A percentile compares a stretch with the other conserved stretches of the same genome.
Evolutionary conservation across 176 grass and related monocot species (phyloP).

Genomic region (Coix lacrymajobi): DNA sequence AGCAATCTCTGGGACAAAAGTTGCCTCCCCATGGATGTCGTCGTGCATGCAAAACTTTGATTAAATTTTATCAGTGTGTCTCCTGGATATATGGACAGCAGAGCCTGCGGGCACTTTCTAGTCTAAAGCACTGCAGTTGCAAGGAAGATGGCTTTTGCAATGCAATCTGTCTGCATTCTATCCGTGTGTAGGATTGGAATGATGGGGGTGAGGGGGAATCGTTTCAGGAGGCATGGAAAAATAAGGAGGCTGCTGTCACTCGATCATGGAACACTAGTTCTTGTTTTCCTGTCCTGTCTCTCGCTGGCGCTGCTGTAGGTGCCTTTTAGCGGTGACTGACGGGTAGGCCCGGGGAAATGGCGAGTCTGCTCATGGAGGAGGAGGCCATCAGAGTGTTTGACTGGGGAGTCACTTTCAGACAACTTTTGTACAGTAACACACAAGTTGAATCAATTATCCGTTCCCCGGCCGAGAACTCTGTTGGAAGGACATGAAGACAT

Average conservation of each 20-base stretch:
- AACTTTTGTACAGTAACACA: slow-evolving; percentile 16
- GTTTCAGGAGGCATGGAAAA: slow-evolving; percentile 24
- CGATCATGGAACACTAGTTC: slow-evolving; percentile 25
- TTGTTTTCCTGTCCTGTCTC: slow-evolving; percentile 33
- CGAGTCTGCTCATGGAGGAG: not conserved
- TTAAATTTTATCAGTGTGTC: not conserved
- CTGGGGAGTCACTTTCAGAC: slow-evolving; percentile 4
- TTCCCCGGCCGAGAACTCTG: not conserved
- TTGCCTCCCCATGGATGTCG: not conserved
- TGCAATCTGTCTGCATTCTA: not conserved
- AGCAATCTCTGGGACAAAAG: not conserved
- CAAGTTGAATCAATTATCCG: not conserved
- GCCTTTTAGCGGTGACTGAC: not conserved
- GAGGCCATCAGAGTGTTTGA: slow-evolving; percentile 23
- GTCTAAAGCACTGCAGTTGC: not conserved
- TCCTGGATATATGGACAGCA: slow-evolving; percentile 18
- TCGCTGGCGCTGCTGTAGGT: not conserved
- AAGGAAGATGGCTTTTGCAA: slow-evolving; percentile 7
- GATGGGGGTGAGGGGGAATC: slow-evolving; percentile 32
- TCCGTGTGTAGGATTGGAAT: slow-evolving; percentile 16
- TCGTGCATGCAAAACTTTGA: slow-evolving; percentile 6
- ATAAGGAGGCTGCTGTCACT: slow-evolving; percentile 25
- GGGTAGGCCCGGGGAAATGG: not conserved
- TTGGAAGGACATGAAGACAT: not conserved
- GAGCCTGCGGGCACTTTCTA: slow-evolving; percentile 22